Evolutionary conservation across 2,329 filamentous ascomycete genomes (phyloP), one percentile per base, ranked within the genome.

Genomic region (Phaeoacremonium minimum): DNA sequence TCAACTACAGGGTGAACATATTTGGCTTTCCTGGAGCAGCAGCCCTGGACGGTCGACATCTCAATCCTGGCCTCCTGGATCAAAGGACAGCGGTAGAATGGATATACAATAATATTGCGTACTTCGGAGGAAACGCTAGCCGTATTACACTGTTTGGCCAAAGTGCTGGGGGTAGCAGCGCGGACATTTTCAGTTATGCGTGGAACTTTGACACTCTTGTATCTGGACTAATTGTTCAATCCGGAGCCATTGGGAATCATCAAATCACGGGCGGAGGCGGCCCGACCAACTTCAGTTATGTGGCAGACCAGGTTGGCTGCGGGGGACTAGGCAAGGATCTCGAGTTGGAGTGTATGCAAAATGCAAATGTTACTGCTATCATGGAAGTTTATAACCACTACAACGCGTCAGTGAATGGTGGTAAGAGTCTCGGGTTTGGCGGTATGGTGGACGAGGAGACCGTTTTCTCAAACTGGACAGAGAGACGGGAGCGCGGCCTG

Each of bases 21-120:
- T 38, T 38, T 16, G 36, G 36, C 6, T 38, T 35, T 18, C 36
- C 36, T 6, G 26, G 26, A 2, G 36, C 36, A n/a, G 31, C 36
- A 3, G 36, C 31, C 19, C 20, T 38, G 13, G 22, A 18, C n/a
- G 30, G 18, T 5, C n/a, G n/a, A n/a, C n/a, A n/a, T n/a, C 36
- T 33, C 9, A 49, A 49, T 33, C 45, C 44, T 29, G 47, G 46
- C 7, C 43, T 43, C n/a, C 39, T 44, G 30, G 47, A 49, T 30
- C 42, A 45, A 17, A 37, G 44, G 6, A 18, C 37, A 5, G 47
- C 46, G 5, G 38, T 50, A 28, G 42, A 45, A 15, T 48, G 47
- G 47, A 41, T 44, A 9, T 40, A 42, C 20, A 37, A 40, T n/a
- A 44, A 46, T 30, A 45, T 46, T 20, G 39, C 41, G 5, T 35